Evolutionary conservation across 1,284 basidiomycete species (phyloP), one percentile per base, ranked within the genome.

Genomic region (Ustilago shanxiensis): DNA sequence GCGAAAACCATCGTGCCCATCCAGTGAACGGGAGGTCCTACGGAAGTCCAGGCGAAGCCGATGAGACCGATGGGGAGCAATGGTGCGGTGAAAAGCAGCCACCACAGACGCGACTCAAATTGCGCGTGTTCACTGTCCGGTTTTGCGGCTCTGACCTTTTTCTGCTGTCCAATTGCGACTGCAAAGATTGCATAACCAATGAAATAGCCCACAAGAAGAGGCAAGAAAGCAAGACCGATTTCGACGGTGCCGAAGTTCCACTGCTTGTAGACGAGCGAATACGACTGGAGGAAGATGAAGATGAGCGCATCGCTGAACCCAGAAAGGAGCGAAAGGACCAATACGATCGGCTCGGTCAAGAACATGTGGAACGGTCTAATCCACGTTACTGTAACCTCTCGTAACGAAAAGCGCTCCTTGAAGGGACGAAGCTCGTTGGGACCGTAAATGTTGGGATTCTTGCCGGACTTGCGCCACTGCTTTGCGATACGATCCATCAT

Each of bases 281-380:
- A 88, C 1, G 85, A 84, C 72, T 88, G 85, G 44, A 87, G 67
- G 75, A 88, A 88, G 45, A 86, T 87, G 74, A 88, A 88, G 76
- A 88, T 87, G 31, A 86, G 79, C 3, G 80, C 83, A 37, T 85
- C 84, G 39, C 81, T 83, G 82, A 88, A 88, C 20, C 87, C 87
- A 24, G 85, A 86, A 4, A 88, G 79, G 20, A 87, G 82, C 26
- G 87, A 87, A 8, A 86, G 80, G 45, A 64, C 84, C 16, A 88
- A 79, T 14, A 88, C 87, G 75, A 88, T 88, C 1, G 88, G 87
- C 66, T 88, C 87, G 14, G 80, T 80, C 20, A 81, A 61, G 63
- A 86, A 82, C 85, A 87, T 85, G 56, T 83, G 69, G 72, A 86
- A 86, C 8, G 87, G 87, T 49, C 87, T 70, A 18, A 74, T 58